Evolutionary conservation across 1,284 basidiomycete genomes (phyloP).

Genomic region (Coniferiporia sulphurascens): DNA sequence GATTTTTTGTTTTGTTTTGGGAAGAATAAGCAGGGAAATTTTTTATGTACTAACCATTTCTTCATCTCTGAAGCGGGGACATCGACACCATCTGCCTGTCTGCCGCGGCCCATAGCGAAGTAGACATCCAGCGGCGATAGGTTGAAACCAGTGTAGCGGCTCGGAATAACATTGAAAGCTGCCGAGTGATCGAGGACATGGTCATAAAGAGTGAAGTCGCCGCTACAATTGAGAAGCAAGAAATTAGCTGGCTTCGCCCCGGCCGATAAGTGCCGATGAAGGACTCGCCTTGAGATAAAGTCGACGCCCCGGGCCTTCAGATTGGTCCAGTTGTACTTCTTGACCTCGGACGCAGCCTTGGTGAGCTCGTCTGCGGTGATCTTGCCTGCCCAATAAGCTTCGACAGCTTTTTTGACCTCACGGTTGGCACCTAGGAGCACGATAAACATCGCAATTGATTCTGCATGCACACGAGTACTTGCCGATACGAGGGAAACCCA

Average conservation of each 20-base stretch:
- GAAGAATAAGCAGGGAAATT: constrained; percentile 7
- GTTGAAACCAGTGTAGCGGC: constrained; percentile 87
- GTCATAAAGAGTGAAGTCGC: constrained; percentile 98
- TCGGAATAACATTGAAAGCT: constrained; percentile 95
- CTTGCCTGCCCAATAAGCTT: constrained; percentile 98
- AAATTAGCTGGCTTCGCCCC: constrained; percentile 18
- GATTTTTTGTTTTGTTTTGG: constrained; percentile 9
- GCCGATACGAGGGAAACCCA: constrained; percentile 99
- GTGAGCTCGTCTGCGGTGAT: constrained; percentile 85
- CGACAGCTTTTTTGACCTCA: constrained; percentile 98
- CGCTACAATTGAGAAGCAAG: constrained; percentile 45
- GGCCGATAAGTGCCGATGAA: constrained; percentile 11
- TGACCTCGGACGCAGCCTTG: constrained; percentile 84
- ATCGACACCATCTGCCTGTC: constrained; percentile 92
- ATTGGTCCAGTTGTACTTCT: constrained; percentile 86
- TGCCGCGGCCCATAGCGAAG: constrained; percentile 99
- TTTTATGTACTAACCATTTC: constrained; percentile 70
- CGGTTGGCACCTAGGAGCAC: constrained; percentile 72
- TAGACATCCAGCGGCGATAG: constrained; percentile 92
- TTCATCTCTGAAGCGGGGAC: constrained; percentile 99
- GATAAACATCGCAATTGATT: constrained; percentile 2
- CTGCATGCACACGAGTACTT: constrained; percentile 24
- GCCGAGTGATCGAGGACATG: constrained; percentile 97
- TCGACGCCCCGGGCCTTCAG: constrained; percentile 90
- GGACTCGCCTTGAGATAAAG: constrained; percentile 81